Conservation (phyloP, 2,329 filamentous ascomycete species). For the Colletotrichum sp. region DNA sequence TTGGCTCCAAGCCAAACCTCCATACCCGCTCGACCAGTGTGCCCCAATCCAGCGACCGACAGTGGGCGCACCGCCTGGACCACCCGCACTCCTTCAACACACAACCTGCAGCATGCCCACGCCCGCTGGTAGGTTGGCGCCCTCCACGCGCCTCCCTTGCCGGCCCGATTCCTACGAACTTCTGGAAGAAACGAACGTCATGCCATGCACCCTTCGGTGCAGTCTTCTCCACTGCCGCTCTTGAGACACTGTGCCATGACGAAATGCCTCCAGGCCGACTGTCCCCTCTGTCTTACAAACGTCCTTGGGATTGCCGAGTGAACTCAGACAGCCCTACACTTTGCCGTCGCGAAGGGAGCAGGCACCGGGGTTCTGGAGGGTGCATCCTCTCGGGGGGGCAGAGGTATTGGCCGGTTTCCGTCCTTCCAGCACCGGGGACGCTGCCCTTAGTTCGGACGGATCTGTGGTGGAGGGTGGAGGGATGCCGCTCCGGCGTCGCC, state of each 20-base stretch:
- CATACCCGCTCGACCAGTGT: not conserved
- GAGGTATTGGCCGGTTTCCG: conserved; percentile 5
- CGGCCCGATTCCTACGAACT: conserved; percentile 19
- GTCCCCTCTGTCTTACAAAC: not conserved
- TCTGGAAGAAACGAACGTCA: conserved; percentile 19
- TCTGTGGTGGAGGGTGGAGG: not conserved
- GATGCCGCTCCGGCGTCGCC: conserved; percentile 16
- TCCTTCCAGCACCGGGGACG: not conserved
- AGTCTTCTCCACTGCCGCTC: not conserved
- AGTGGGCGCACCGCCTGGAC: conserved; percentile 2
- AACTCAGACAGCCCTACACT: not conserved
- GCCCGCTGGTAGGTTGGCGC: conserved; percentile 6
- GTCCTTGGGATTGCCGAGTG: not conserved
- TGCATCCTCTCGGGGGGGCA: not conserved
- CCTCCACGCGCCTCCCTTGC: conserved; percentile 12
- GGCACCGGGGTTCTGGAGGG: not conserved
- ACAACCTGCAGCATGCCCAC: not conserved
- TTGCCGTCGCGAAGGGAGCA: not conserved
- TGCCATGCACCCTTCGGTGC: conserved; percentile 10
- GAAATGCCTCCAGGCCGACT: not conserved
- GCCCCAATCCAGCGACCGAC: not conserved
- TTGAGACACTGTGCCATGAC: conserved; percentile 1
- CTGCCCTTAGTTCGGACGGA: conserved; percentile 2
- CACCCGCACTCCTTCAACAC: conserved; percentile 5
- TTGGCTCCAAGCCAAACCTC: conserved; percentile 10